Evolutionary conservation across 176 grass and related monocot species (phyloP).

Genomic region (Phoenix roebelenii): DNA sequence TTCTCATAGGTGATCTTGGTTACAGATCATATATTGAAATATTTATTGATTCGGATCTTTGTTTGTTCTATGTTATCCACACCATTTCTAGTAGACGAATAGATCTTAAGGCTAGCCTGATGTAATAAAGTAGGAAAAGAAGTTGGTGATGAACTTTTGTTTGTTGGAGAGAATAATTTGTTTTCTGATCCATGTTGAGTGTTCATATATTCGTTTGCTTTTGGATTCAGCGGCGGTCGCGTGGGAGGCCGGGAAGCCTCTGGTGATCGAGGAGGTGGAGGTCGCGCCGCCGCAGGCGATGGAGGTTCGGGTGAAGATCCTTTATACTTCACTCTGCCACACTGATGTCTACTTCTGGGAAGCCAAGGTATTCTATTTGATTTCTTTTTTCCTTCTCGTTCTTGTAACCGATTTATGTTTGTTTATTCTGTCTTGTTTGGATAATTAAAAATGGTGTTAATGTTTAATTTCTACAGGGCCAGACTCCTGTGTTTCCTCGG

Average conservation of each 20-base stretch:
- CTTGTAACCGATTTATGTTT: no score
- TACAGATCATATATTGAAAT: no score
- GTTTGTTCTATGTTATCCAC: no score
- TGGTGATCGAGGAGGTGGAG: constrained; percentile 77
- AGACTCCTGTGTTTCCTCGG: constrained; percentile 84
- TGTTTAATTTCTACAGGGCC: constrained; percentile 33
- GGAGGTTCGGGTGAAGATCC: constrained; percentile 84
- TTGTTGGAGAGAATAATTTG: background rate
- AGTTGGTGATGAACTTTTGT: background rate
- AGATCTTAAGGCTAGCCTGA: no score
- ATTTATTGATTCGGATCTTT: no score
- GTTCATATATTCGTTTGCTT: background rate
- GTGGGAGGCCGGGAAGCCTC: constrained; percentile 77
- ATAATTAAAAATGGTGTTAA: no score
- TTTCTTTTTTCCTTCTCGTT: no score
- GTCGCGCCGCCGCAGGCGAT: constrained; percentile 79
- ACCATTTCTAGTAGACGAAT: no score
- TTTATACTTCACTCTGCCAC: constrained; percentile 75
- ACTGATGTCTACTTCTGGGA: constrained; percentile 98
- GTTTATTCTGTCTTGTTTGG: no score
- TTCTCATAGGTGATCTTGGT: no score
- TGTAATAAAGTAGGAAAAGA: no score
- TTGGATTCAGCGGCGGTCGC: constrained; percentile 56
- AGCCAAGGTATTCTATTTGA: constrained; percentile 44
- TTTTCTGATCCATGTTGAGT: background rate